Evolutionary conservation across 129 eudicot genomes (phyloP), one percentile per base, ranked within the genome.

Genomic region (Helichrysum umbraculigerum): DNA sequence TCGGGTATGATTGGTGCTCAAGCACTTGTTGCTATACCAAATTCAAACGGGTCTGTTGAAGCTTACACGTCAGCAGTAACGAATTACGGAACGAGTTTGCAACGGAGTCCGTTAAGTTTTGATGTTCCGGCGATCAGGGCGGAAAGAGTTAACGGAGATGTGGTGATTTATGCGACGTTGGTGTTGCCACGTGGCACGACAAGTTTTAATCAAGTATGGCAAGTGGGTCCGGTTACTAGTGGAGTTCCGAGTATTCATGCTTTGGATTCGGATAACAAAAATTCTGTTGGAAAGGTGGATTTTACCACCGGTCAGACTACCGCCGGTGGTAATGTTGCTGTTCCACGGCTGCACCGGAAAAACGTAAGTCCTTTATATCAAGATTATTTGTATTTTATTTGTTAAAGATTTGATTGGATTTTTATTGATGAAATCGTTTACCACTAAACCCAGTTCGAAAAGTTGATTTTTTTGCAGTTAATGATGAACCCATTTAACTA

Each of bases 191-290:
- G 15, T 5, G 85, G 83, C 3, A 7, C 54, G 11, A 88, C 98
- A 6, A 83, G 82, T 6, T 87, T 87, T 68, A 91, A 74, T 17
- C 98, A 94, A 32, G 93, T 94, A 0, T 94, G 98, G 98, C 97
- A 94, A 65, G 73, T 69, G 57, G 98, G 98, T 4, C 86, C 83
- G 2, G 73, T 89, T 57, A 28, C 21, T 34, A 73, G 81, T 17
- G 86, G 52, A 35, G 61, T 12, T 70, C 90, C 88, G 58, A 11
- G 4, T 14, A 16, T 4, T 28, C 99, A 94, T 81, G 33, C 20
- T 9, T 4, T 28, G 4, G 19, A 0, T 68, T 3, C 66, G 1
- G 88, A 71, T 47, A 81, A 94, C 56, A 29, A 5, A 25, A 74
- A 35, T 42, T 84, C 97, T 6, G 4, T 19, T 7, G 92, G 89